phyloP scores from a whole-genome alignment of 2,329 filamentous ascomycete species.

The Dactylellina leptospora region DNA sequence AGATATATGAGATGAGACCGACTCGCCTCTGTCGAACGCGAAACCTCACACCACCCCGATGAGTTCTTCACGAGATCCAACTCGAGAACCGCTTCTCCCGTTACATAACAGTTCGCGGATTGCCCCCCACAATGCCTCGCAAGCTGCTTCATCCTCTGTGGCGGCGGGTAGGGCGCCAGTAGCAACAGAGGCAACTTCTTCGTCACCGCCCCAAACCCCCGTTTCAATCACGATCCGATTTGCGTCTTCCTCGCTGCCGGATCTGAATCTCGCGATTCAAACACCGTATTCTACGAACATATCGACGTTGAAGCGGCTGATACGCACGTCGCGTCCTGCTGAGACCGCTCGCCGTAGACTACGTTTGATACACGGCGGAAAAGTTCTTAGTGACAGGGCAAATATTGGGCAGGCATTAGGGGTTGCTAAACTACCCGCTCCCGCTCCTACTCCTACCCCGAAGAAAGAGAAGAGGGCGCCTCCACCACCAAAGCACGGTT shows the following conservation, averaged over 20 bases:
- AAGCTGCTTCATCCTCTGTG: conserved; percentile 19
- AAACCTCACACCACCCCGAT: conserved; percentile 13
- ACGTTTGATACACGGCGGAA: conserved; percentile 88
- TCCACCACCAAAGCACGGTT: conserved; percentile 28
- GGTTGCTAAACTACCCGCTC: conserved; percentile 68
- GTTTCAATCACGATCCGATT: conserved; percentile 88
- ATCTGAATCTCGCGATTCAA: conserved; percentile 79
- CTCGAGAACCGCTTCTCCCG: conserved; percentile 45
- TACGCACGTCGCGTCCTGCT: conserved; percentile 75
- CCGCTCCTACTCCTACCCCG: conserved; percentile 51
- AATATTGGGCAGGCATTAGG: conserved; percentile 75
- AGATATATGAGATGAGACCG: conserved; percentile 4
- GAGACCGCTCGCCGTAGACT: conserved; percentile 74
- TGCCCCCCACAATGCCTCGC: conserved; percentile 12
- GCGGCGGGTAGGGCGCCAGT: neutral
- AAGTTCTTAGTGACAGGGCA: conserved; percentile 78
- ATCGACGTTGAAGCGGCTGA: conserved; percentile 80
- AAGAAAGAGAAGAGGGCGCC: conserved; percentile 54
- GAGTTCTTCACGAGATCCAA: conserved; percentile 49
- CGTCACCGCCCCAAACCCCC: conserved; percentile 59
- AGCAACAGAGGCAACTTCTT: neutral
- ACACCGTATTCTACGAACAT: conserved; percentile 75
- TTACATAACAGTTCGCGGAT: conserved; percentile 18
- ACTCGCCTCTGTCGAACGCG: neutral
- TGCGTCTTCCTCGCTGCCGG: conserved; percentile 77